Percentiles rank a stretch among this genome's conserved stretches.
Conservation (phyloP, 352 stramenopile genomes). For the Phytopythium aichiense region DNA sequence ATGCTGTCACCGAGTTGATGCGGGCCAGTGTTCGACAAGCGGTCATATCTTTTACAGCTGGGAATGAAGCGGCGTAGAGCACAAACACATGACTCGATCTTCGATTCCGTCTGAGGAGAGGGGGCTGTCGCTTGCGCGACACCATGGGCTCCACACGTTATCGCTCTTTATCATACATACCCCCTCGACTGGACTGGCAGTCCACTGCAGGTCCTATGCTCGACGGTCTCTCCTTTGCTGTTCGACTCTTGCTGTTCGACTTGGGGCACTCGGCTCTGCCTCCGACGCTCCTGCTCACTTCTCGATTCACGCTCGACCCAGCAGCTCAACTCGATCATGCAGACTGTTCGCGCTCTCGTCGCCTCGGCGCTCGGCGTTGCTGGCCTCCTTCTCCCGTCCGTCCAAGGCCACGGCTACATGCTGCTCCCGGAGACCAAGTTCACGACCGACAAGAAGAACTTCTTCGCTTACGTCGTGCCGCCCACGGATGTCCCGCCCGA, state of each 20-base stretch:
- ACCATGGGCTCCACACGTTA: too few relatives aligned
- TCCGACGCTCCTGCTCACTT: not conserved
- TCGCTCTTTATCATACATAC: too few relatives aligned
- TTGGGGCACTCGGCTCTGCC: not conserved
- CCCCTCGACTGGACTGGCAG: too few relatives aligned
- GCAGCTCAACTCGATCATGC: not conserved
- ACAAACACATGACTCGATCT: too few relatives aligned
- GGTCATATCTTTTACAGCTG: not conserved
- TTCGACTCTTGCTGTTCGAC: not conserved
- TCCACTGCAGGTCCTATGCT: too few relatives aligned
- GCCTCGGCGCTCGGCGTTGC: slow-evolving; percentile 5
- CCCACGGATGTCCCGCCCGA: slow-evolving; percentile 10
- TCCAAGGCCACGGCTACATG: slow-evolving; percentile 19
- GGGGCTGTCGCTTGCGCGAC: too few relatives aligned
- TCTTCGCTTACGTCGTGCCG: slow-evolving; percentile 15
- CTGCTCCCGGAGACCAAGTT: slow-evolving; percentile 23
- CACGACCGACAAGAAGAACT: slow-evolving; percentile 20
- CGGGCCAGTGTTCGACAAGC: too few relatives aligned
- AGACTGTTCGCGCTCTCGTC: not conserved
- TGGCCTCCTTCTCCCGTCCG: slow-evolving; percentile 8
- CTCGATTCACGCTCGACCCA: not conserved
- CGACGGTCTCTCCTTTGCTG: not conserved
- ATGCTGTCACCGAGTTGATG: too few relatives aligned
- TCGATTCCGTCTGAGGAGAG: too few relatives aligned
- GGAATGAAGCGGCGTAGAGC: not conserved